Evolutionary conservation across 2,329 filamentous ascomycete species (phyloP), one percentile per base, ranked within the genome.

Genomic region (Fusarium sulawesiense): DNA sequence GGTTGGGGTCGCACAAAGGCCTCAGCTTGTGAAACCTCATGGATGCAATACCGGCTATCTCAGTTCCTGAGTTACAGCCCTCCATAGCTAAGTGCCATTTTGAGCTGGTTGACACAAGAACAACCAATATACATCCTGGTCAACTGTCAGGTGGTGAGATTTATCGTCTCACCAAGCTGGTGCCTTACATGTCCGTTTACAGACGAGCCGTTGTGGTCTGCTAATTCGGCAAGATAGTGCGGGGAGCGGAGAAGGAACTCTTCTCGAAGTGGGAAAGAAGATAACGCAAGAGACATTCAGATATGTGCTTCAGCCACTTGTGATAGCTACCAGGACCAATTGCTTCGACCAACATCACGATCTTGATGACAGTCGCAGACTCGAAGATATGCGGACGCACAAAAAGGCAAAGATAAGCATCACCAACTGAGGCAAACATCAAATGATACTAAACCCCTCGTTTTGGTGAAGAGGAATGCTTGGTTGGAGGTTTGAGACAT

Each of bases 151-250:
- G 58, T 60, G 58, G 47, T 48, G 49, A 51, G 54, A 63, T 60
- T 50, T 50, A 46, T 51, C 37, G 59, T 71, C 66, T 64, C 55
- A 70, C 63, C 57, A 62, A 50, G 45, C 59, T 72, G 60, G 72
- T 74, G 58, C 72, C 72, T 74, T 74, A 61, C 64, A 74, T 64
- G 66, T 30, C 25, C 32, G 42, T 46, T 34, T 62, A 61, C 25
- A 66, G 37, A n/a, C 55, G 51, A 62, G 21, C 40, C 32, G 47
- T 56, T 46, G 27, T 60, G 48, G 49, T 53, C 53, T 51, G 49
- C 41, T 45, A 46, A n/a, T 60, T 53, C 41, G 51, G 23, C 53
- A 53, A 47, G 51, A 61, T 60, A 48, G 60, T 53, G 55, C 47
- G 56, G 44, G 45, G 44, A 51, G 27, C 27, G 32, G n/a, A 45